Evolutionary conservation across 441 rosid genomes (phyloP).

Genomic region (Pelargonium myrrhifolium): DNA sequence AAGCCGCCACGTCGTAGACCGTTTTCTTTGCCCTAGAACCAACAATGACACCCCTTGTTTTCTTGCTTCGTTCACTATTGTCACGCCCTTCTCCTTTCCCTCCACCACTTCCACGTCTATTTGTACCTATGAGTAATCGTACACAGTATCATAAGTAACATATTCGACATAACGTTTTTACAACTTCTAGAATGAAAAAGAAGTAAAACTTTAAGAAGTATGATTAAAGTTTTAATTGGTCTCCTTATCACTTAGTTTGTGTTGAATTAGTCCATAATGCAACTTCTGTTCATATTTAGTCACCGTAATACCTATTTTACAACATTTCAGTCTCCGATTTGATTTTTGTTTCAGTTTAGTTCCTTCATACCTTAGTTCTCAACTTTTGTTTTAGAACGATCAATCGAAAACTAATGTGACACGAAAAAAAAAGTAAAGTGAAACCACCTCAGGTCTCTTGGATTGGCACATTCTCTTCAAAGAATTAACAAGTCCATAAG

Average conservation of each 20-base stretch:
- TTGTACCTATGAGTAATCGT: slow-evolving; percentile 38
- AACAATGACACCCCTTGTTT: slow-evolving; percentile 52
- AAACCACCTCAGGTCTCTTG: slow-evolving; percentile 71
- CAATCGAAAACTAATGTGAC: too few relatives aligned
- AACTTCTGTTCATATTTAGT: too few relatives aligned
- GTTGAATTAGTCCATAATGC: too few relatives aligned
- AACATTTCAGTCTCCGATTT: too few relatives aligned
- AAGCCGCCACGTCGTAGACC: slow-evolving; percentile 72
- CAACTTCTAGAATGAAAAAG: too few relatives aligned
- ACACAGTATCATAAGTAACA: neutral
- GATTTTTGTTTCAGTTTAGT: too few relatives aligned
- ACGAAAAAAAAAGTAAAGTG: neutral
- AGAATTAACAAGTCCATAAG: slow-evolving; percentile 38
- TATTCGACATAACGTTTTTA: neutral
- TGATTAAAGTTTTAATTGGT: neutral
- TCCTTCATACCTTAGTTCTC: too few relatives aligned
- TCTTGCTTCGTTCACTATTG: slow-evolving; percentile 71
- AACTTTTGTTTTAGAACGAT: too few relatives aligned
- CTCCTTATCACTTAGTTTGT: too few relatives aligned
- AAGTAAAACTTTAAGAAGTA: neutral
- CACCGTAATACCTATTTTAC: too few relatives aligned
- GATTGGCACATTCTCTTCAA: slow-evolving; percentile 52
- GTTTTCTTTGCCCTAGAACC: slow-evolving; percentile 65
- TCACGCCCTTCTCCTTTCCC: slow-evolving; percentile 73
- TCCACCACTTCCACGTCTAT: slow-evolving; percentile 53